Evolutionary conservation across 768 basidiomycete genomes (phyloP).

Genomic region (Erythrobasidium yunnanense): DNA sequence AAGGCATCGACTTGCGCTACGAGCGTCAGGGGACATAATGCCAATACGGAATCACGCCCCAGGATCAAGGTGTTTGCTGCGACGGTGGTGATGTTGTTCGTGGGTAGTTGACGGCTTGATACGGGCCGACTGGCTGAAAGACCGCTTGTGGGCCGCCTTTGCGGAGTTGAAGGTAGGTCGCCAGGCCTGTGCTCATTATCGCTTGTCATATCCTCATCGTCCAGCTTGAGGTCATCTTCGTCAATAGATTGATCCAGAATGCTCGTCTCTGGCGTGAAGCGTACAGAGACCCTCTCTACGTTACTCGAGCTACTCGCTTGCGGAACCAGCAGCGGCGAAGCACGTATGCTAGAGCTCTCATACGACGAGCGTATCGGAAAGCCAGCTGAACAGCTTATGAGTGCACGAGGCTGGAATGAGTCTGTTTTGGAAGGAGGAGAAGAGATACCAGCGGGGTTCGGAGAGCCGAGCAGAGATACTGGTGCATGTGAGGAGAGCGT

Average conservation of each 20-base stretch:
- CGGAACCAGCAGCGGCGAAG: slow-evolving; percentile 10
- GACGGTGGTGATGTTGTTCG: background rate
- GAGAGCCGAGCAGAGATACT: background rate
- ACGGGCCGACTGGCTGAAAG: background rate
- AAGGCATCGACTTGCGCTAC: slow-evolving; percentile 33
- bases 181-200: too few species aligned
- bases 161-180: slow-evolving; percentile 16
- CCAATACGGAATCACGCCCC: slow-evolving; percentile 28
- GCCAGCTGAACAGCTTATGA: slow-evolving; percentile 5
- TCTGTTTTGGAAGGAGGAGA: background rate
- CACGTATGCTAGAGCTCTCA: background rate
- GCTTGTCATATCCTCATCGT: too few species aligned
- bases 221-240: too few species aligned
- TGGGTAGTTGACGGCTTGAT: background rate
- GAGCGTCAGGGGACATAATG: slow-evolving; percentile 26
- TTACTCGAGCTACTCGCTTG: background rate
- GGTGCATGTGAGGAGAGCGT: background rate
- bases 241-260: background rate
- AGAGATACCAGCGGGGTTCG: background rate
- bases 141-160: background rate
- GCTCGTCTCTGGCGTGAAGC: background rate
- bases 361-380: background rate
- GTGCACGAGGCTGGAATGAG: background rate
- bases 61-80: slow-evolving; percentile 20
- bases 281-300: slow-evolving; percentile 9